A percentile compares a stretch with the other conserved stretches of the same genome.
Conservation (phyloP, 169 alveolate species). For the Cryptosporidium sp. region DNA sequence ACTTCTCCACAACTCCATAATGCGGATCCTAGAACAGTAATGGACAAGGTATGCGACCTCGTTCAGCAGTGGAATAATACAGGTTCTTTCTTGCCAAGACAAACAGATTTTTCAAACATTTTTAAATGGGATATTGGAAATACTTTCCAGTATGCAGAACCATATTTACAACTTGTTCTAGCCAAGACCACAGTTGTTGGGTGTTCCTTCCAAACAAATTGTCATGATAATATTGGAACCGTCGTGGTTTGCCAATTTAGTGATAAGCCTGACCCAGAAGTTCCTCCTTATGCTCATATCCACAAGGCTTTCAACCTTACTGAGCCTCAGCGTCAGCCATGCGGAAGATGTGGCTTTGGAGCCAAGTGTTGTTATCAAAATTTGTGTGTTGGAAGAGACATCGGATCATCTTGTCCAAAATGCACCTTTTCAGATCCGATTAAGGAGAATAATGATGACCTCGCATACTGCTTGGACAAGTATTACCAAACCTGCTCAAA, state of each 20-base stretch:
- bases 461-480: slow-evolving; percentile 49
- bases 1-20: slow-evolving; percentile 38
- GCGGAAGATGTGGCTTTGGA: slow-evolving; percentile 74
- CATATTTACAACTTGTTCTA: slow-evolving; percentile 57
- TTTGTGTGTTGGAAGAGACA: slow-evolving; percentile 65
- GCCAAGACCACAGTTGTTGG: slow-evolving; percentile 46
- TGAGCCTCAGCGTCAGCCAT: slow-evolving; percentile 74
- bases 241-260: slow-evolving; percentile 72
- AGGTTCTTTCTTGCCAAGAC: slow-evolving; percentile 48
- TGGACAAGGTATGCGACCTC: slow-evolving; percentile 64
- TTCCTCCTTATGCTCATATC: slow-evolving; percentile 70
- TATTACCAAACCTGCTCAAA: slow-evolving; percentile 49
- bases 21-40: slow-evolving; percentile 37
- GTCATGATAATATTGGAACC: slow-evolving; percentile 60
- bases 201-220: slow-evolving; percentile 70
- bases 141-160: slow-evolving; percentile 55
- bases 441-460: slow-evolving; percentile 39
- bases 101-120: slow-evolving; percentile 48
- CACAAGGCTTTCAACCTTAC: slow-evolving; percentile 46
- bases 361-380: slow-evolving; percentile 68
- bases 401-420: slow-evolving; percentile 63
- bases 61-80: slow-evolving; percentile 74
- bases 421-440: slow-evolving; percentile 69
- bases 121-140: slow-evolving; percentile 63
- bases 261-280: slow-evolving; percentile 55